Base-by-base conservation (phyloP, 2,329 filamentous ascomycete genomes). In the Botrytis elliptica region DNA sequence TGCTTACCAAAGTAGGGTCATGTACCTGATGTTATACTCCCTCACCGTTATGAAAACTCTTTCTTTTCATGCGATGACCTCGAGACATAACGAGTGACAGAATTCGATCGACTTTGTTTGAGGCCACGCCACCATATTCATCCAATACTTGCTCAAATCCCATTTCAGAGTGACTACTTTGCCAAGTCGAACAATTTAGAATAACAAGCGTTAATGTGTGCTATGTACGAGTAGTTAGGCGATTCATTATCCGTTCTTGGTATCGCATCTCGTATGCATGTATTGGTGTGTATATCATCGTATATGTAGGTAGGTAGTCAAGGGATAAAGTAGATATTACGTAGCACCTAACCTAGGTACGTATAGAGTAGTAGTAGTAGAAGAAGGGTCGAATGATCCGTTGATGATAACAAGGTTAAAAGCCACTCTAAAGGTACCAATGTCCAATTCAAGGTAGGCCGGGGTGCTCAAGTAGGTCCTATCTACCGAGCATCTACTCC, bases 31-130 rank as follows among this genome's bases (percentile, higher is more conserved):
- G n/a, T 40, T 63, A 42, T 40, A 49, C 46, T 62, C n/a, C 33
- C 29, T 42, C 14, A 8, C 14, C 33, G 49, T 67, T 25, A n/a
- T 38, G 20, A 52, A 67, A 52, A 49, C 38, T 42, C 16, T 64
- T 16, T 18, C 68, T 29, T 63, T 49, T 67, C 33, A 72, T 72
- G 62, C 52, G 29, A 72, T 72, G 40, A 44, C 44, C 70, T 72
- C 64, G 71, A 72, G 71, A 72, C 71, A 60, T 69, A 69, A 18
- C 29, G 64, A 62, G 71, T 72, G 49, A 72, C 63, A 72, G 52
- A 38, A 72, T 52, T 29, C 18, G 20, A 52, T 62, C 44, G 59
- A 49, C 25, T 40, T 69, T 69, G 66, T 69, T 57, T 69, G 66
- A 69, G 49, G 52, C 66, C 49, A 33, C 66, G 66, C 66, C 49